Base-by-base conservation (phyloP, 1,284 basidiomycete species). In the Lentinula novae-zelandiae region DNA sequence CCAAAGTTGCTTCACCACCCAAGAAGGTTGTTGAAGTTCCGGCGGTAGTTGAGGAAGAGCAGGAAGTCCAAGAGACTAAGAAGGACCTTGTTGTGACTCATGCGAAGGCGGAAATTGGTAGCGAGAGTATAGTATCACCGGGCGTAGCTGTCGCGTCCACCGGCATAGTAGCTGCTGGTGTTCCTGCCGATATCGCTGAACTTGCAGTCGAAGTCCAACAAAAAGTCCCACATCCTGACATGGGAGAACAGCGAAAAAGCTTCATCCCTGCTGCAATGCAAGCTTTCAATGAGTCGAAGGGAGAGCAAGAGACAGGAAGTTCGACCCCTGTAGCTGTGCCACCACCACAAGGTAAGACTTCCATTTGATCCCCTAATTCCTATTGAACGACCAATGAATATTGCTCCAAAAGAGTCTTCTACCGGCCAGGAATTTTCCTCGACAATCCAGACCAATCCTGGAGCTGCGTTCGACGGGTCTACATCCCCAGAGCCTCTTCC, bases 1-100 rank as follows among this genome's bases (percentile, higher is more conserved):
- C 33, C 33, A 56, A 42, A 20, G 44, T 33, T n/a, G 48, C 17
- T 56, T 48, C 53, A 53, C 31, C 46, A 20, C 52, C 53, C 50
- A 63, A 67, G 56, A 61, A 63, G 4, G 64, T 62, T 56, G 58
- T 64, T 55, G 60, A 62, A n/a, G 53, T 62, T 8, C 58, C 62
- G 9, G 46, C 61, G 27, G 51, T 34, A 15, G 60, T 53, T 20
- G 38, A 36, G 42, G 50, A 71, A 12, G 70, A 69, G 60, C 63
- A 63, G 46, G 63, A 64, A 27, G 66, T 63, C 49, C 66, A 68
- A 40, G 66, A 64, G 42, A 67, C 70, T 65, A 61, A 58, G 48
- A 60, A 62, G 46, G 46, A 61, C 48, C 66, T 64, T 6, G 9
- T 8, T 15, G 51, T 5, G 3, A 3, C 36, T 17, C 5, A 53